Evolutionary conservation across 139 green algal species (phyloP).

Genomic region (Coelastrella sp.): DNA sequence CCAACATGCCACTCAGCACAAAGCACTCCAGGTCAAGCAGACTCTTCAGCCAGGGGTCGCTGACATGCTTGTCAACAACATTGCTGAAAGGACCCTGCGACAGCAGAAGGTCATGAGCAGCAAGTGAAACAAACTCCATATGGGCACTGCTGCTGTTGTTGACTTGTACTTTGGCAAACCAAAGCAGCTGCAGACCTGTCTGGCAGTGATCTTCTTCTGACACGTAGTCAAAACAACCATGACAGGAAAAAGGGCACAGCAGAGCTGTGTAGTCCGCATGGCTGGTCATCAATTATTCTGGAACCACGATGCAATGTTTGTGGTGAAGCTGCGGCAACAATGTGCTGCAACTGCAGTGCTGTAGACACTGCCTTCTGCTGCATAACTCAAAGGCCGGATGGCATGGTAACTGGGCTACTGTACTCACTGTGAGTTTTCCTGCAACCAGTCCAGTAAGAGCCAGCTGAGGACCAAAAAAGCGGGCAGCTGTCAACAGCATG

Average conservation of each 20-base stretch:
- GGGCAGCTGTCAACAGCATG: conserved; percentile 55
- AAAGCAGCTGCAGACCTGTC: not conserved
- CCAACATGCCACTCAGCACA: conserved; percentile 77
- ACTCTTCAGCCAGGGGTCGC: conserved; percentile 56
- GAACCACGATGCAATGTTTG: no score
- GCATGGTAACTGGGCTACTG: no score
- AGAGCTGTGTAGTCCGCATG: no score
- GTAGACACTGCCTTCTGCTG: not conserved
- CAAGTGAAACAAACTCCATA: not conserved
- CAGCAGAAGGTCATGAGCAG: not conserved
- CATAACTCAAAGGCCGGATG: not conserved
- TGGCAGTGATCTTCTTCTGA: no score
- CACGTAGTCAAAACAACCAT: no score
- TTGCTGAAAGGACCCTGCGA: conserved; percentile 71
- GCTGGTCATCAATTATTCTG: no score
- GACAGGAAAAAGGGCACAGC: no score
- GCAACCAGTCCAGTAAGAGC: conserved; percentile 58
- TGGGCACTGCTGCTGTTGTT: no score
- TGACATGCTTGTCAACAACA: conserved; percentile 73
- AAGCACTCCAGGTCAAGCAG: conserved; percentile 90
- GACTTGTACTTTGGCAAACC: not conserved
- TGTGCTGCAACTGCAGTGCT: not conserved
- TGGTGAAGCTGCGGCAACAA: not conserved
- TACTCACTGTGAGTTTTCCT: conserved; percentile 62
- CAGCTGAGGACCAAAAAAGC: conserved; percentile 68